phyloP scores from a whole-genome alignment of 345 rosid genomes.

The Cardiospermum halicacabum region DNA sequence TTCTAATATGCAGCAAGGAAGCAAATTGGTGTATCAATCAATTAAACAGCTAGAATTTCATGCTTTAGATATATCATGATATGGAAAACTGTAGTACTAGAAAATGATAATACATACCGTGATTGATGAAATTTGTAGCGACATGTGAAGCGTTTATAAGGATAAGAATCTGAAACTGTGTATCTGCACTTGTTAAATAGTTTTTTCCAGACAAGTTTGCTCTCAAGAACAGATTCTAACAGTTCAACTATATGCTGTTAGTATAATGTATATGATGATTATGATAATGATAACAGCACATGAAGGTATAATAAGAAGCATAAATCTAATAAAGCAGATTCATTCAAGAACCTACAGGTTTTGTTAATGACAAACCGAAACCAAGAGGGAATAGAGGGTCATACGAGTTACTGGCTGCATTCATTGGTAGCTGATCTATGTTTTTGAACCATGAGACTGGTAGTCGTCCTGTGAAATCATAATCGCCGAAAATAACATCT shows the following conservation, averaged over 20 bases:
- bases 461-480: slow-evolving; percentile 50
- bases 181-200: slow-evolving; percentile 17
- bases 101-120: slow-evolving; percentile 19
- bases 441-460: slow-evolving; percentile 76
- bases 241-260: too few relatives aligned
- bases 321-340: not conserved
- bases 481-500: slow-evolving; percentile 67
- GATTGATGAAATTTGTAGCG: slow-evolving; percentile 1
- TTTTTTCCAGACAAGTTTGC: not conserved
- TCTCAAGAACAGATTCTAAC: not conserved
- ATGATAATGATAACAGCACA: too few relatives aligned
- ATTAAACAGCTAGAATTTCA: not conserved
- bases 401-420: slow-evolving; percentile 35
- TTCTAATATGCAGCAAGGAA: slow-evolving; percentile 8
- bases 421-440: slow-evolving; percentile 47
- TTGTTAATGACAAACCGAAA: slow-evolving; percentile 44
- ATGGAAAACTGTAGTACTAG: slow-evolving; percentile 17
- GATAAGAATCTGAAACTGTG: not conserved
- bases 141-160: slow-evolving; percentile 3
- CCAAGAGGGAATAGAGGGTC: slow-evolving; percentile 70
- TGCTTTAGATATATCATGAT: slow-evolving; percentile 4
- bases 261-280: too few relatives aligned
- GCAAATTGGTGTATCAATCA: slow-evolving; percentile 8
- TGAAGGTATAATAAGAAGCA: not conserved
- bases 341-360: too few relatives aligned